Conservation (phyloP, 2,329 filamentous ascomycete genomes). For the Diatrype stigma region DNA sequence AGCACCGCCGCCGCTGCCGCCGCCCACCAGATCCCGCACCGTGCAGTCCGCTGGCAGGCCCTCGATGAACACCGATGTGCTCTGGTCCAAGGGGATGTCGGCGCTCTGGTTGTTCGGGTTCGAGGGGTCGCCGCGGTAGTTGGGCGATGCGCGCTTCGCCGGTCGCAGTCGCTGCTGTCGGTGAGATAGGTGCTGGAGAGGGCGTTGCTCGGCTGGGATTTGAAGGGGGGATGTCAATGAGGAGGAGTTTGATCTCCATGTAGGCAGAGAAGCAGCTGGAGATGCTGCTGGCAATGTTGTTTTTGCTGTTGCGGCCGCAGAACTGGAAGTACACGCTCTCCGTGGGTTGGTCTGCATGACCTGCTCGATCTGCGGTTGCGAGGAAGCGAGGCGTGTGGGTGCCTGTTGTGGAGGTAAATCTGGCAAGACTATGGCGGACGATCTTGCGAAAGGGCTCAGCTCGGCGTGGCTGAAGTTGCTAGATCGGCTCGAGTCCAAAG, state of each 20-base stretch:
- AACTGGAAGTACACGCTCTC: neutral
- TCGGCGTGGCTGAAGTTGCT: neutral
- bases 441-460: neutral
- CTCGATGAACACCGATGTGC: neutral
- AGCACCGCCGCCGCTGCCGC: too few species aligned
- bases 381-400: neutral
- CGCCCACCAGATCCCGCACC: too few species aligned
- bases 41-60: neutral
- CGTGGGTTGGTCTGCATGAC: neutral
- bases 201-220: too few species aligned
- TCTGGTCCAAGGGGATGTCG: neutral
- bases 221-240: too few species aligned
- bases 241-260: too few species aligned
- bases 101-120: neutral
- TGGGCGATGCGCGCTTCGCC: neutral
- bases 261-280: too few species aligned
- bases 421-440: too few species aligned
- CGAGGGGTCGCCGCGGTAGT: neutral
- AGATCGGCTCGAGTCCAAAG: neutral
- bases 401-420: too few species aligned
- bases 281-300: too few species aligned
- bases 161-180: neutral
- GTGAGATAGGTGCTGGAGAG: neutral
- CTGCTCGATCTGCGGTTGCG: neutral
- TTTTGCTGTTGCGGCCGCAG: neutral